Percentiles rank a stretch among this genome's conserved stretches.
Evolutionary conservation across 2,329 filamentous ascomycete genomes (phyloP).

Genomic region (Graphiopsis chlorocephala): DNA sequence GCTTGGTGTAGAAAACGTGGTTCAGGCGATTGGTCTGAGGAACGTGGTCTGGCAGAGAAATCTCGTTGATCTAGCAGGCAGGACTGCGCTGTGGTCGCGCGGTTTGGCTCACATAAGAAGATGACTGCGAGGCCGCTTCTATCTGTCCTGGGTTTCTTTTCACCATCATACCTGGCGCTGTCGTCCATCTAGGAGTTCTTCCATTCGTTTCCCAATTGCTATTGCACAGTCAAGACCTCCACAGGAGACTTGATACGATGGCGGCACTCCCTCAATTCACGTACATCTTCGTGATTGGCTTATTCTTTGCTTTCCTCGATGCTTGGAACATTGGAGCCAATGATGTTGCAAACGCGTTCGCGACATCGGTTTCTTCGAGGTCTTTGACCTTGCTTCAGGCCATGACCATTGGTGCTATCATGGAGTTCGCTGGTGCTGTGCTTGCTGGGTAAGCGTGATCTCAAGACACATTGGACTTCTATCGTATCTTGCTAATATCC

Average conservation of each 20-base stretch:
- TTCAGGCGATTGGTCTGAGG: conserved; percentile 12
- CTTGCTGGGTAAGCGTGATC: conserved; percentile 36
- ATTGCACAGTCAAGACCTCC: not conserved
- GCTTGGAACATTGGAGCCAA: conserved; percentile 62
- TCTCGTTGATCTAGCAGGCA: not conserved
- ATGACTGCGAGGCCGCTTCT: not conserved
- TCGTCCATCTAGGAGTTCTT: not conserved
- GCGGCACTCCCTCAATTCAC: conserved; percentile 51
- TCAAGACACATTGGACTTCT: not conserved
- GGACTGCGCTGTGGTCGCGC: not conserved
- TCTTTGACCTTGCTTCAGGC: conserved; percentile 52
- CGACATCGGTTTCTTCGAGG: conserved; percentile 49
- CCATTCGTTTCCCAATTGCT: not conserved
- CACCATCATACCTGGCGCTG: conserved; percentile 1
- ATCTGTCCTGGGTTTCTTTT: not conserved
- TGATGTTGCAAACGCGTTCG: conserved; percentile 54
- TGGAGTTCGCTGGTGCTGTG: conserved; percentile 53
- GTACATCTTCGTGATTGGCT: conserved; percentile 61
- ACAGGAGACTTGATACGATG: conserved; percentile 26
- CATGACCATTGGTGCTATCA: conserved; percentile 47
- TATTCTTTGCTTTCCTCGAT: conserved; percentile 62
- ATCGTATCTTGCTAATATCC: not conserved
- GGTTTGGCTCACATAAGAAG: conserved; percentile 9
- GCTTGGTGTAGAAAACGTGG: conserved; percentile 12
- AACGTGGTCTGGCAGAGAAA: not conserved